Base-by-base conservation (phyloP, 495 filamentous ascomycete genomes). In the Neurospora sp. region DNA sequence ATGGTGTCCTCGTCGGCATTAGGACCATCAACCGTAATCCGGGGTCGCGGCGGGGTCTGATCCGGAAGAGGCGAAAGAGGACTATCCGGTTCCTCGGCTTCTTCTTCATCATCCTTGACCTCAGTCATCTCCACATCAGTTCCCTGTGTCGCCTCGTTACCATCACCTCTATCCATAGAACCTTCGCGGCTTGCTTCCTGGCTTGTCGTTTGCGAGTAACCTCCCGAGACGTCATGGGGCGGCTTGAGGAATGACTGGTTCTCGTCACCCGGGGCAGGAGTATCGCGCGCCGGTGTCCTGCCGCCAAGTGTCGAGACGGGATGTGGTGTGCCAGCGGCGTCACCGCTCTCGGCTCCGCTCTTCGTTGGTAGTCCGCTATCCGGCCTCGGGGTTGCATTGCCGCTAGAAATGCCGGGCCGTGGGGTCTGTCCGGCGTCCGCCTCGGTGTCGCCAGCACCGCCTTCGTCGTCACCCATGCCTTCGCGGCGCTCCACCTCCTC, bases 401-500 rank as follows among this genome's bases (percentile, higher is more conserved):
- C 80, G 71, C 80, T 83, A 6, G 75, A 79, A 35, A 77, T 77
- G 59, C 81, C 83, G 39, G 83, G 81, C 1, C 84, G 77, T 2
- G 85, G 84, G 1, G 85, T 87, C 69, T 81, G 77, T 71, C 82
- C 76, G 20, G 74, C 76, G 35, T 77, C 71, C 59, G 72, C 71
- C 44, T 73, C 76, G 74, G 78, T 84, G 84, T 78, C 85, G 79
- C 80, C 85, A 86, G 37, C 88, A 54, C 88, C 92, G 69, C 93
- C 92, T 62, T 92, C 92, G 0, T 87, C 92, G 69, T 93, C 93
- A 75, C 92, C 92, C 77, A 96, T 97, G 39, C 95, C 95, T 79
- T 97, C 88, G 37, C 86, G 83, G 9, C 88, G 80, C 74, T 90
- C 88, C 4, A 88, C 85, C 82, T 97, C 96, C 80, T 98, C 96